phyloP scores from a whole-genome alignment of 306 rosid species.

The Astragalus membranaceus region DNA sequence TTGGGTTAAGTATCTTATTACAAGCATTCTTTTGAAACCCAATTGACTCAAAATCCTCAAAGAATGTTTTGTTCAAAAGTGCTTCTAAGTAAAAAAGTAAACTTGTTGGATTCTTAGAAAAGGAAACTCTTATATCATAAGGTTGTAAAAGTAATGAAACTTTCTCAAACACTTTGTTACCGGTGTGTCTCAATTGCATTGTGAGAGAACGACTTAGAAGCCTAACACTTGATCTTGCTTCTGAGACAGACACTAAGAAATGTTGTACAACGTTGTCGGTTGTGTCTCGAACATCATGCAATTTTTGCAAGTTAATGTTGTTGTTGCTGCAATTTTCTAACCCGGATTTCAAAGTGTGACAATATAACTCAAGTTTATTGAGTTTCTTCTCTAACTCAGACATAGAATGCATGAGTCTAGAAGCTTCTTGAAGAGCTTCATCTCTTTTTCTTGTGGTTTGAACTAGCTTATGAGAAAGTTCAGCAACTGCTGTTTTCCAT shows the following conservation, averaged over 20 bases:
- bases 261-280: constrained; percentile 28
- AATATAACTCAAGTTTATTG: constrained; percentile 74
- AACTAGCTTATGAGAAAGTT: constrained; percentile 76
- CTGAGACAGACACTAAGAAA: constrained; percentile 63
- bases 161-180: constrained; percentile 58
- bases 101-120: constrained; percentile 57
- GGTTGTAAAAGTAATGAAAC: constrained; percentile 63
- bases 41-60: constrained; percentile 74
- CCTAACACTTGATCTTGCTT: constrained; percentile 56
- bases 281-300: neutral
- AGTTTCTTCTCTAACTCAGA: constrained; percentile 84
- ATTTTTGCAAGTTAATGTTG: neutral
- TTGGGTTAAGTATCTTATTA: constrained; percentile 52
- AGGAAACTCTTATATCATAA: constrained; percentile 51
- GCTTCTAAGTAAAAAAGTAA: constrained; percentile 64
- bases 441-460: constrained; percentile 72
- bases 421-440: constrained; percentile 75
- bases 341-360: constrained; percentile 66
- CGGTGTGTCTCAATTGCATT: constrained; percentile 72
- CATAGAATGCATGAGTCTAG: constrained; percentile 71
- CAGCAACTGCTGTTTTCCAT: constrained; percentile 74
- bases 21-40: constrained; percentile 59
- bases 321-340: constrained; percentile 58
- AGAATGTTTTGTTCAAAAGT: constrained; percentile 57
- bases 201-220: constrained; percentile 64